Base-by-base conservation (phyloP, 2,329 filamentous ascomycete species). In the Cladosporium sp. region DNA sequence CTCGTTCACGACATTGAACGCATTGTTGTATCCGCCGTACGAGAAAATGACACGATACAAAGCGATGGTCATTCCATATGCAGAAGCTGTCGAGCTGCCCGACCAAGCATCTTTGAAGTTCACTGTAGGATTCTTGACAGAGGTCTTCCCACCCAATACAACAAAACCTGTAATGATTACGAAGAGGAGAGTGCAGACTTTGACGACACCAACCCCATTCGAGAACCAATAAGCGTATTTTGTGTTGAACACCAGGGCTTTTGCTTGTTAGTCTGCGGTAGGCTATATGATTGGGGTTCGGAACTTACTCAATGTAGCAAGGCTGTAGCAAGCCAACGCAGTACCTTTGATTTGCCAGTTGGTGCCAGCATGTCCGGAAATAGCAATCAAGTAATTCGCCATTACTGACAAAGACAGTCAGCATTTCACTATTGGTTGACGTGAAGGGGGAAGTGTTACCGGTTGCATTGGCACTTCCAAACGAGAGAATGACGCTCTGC, bases 301-400 rank as follows among this genome's bases (percentile, higher is more conserved):
- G 7, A 15, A 48, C 45, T 48, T 20, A 48, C 45, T 48, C 0
- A 80, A 74, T 2, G 63, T 58, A 4, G 84, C 83, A 0, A 85
- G 64, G 0, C 81, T 85, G 63, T 88, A 88, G 0, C 78, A 81
- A 1, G 82, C 85, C 20, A 88, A 72, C 0, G 86, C 86, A 2
- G 88, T 80, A 0, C 85, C 86, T 66, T 88, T 88, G 51, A 82
- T 68, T 65, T 88, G 75, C 87, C 86, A 89, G 15, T 75, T 72
- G 0, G 79, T 79, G 0, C 83, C 80, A 0, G 69, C 70, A 1
- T 74, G 68, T 0, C 77, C 80, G 1, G 75, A 78, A 39, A 84
- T 83, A 7, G 78, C 77, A 70, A 82, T 89, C 0, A 88, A 68
- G 61, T 89, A 89, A 34, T 80, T 74, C 0, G 86, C 82, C 24